A percentile compares a stretch with the other conserved stretches of the same genome.
Evolutionary conservation across 192 early-diverging fungal species (phyloP).

Genomic region (Chytriomyces sp.): DNA sequence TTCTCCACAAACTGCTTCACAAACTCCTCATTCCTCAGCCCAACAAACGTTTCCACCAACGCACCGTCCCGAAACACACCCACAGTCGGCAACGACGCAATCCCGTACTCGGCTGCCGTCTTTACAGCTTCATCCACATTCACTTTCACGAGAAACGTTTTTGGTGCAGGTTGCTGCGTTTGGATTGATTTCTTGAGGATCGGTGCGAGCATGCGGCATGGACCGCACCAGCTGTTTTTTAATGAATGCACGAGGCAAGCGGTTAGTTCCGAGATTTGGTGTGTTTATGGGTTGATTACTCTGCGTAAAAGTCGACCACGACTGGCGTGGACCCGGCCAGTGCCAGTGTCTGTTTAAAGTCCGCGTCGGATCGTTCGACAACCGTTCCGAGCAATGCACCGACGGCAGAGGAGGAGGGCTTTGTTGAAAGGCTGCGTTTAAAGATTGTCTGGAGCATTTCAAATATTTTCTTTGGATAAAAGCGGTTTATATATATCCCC

Average conservation of each 20-base stretch:
- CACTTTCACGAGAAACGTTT: slow-evolving; percentile 75
- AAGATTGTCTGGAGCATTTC: too few species aligned
- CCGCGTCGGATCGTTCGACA: slow-evolving; percentile 62
- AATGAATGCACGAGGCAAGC: neutral
- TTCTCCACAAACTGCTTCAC: slow-evolving; percentile 62
- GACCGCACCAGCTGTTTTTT: slow-evolving; percentile 75
- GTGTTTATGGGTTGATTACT: slow-evolving; percentile 47
- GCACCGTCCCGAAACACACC: slow-evolving; percentile 69
- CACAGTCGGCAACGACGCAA: slow-evolving; percentile 78
- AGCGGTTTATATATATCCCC: neutral
- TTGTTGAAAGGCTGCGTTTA: too few species aligned
- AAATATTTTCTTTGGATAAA: too few species aligned
- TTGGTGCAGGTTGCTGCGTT: slow-evolving; percentile 49
- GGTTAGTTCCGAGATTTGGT: neutral
- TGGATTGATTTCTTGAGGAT: slow-evolving; percentile 68
- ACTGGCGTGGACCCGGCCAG: slow-evolving; percentile 65
- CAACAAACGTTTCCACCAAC: slow-evolving; percentile 70
- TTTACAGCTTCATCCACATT: slow-evolving; percentile 73
- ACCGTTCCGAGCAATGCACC: slow-evolving; percentile 46
- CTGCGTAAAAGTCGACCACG: slow-evolving; percentile 82
- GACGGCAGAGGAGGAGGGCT: too few species aligned
- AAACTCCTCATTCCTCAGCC: slow-evolving; percentile 57
- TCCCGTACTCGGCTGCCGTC: slow-evolving; percentile 66
- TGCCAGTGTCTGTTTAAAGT: slow-evolving; percentile 64
- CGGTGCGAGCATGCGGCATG: slow-evolving; percentile 79